Base-by-base conservation (phyloP, 2,329 filamentous ascomycete species). In the Trichoderma koningii region DNA sequence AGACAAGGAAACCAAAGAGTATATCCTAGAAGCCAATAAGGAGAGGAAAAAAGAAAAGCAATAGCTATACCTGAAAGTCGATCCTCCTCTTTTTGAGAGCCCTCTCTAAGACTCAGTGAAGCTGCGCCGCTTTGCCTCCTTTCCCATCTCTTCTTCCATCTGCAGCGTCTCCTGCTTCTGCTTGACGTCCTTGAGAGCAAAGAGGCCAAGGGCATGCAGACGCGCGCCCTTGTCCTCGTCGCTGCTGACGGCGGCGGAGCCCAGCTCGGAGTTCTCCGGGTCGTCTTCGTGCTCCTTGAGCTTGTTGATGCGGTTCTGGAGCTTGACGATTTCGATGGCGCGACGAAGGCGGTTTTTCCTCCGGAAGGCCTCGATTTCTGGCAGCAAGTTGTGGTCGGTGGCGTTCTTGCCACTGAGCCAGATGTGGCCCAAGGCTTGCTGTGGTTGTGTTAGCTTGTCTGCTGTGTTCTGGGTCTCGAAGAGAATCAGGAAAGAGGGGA, bases 321-420 rank as follows among this genome's bases (percentile, higher is more conserved):
- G 61, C 30, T 51, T 57, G 42, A 64, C 52, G 3, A 51, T 30
- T 47, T 51, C 44, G 52, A 64, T 64, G 21, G 61, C 61, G 17
- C 44, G 61, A 10, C 44, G 44, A 14, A 64, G 45, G 17, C 44
- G 28, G 17, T 42, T 21, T 5, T 52, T 23, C 38, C 50, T 64
- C 26, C 61, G 50, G 44, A 41, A 64, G 21, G 52, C 52, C 42
- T 66, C 38, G 56, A n/a, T n/a, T n/a, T n/a, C n/a, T n/a, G n/a
- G 95, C 77, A 99, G 81, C 85, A 99, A 86, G 83, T 99, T 93
- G 86, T 97, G 93, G 78, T 98, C 93, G 67, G 90, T 92, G 68
- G 95, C 95, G 68, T 87, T 95, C 81, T 95, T 85, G 77, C 94
- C 94, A 74, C 87, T 95, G 72, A 98, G 87, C 94, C 94, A 98